Evolutionary conservation across 2,329 filamentous ascomycete species (phyloP), one percentile per base, ranked within the genome.

Genomic region (Akanthomyces lecanii): DNA sequence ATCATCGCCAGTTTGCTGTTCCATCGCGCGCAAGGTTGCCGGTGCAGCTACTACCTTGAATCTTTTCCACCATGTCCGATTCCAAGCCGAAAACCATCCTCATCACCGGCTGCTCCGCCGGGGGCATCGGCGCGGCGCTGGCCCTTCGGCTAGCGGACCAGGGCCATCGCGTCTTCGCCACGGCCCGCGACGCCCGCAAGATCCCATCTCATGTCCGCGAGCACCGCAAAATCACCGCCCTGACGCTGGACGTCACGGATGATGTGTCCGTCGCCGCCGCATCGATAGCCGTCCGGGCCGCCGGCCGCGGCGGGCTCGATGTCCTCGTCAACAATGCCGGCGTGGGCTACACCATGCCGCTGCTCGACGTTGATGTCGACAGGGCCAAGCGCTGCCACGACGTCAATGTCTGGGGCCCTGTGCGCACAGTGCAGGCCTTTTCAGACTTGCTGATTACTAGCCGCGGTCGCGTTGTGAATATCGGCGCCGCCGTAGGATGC

Each of bases 331-430:
- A 71, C 66, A 71, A 71, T 54, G 67, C 68, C 16, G 66, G 66
- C 40, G 47, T 30, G 36, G 60, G 54, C 44, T 68, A 65, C 61
- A 68, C 65, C 33, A 66, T 69, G 67, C 71, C 73, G 12, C 66
- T 70, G 12, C 62, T 74, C 3, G 73, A 76, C 58, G 64, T 69
- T 28, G 66, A 71, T 7, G 63, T 74, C 1, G 69, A 71, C 4
- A 66, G 72, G 11, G 75, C 73, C 8, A 73, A 71, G 36, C 66
- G 66, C 33, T 65, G 79, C 57, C 79, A 77, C 64, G 77, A 80
- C 8, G 70, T 78, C 48, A 82, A 82, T 64, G 67, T 79, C 36
- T 79, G 75, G 69, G 76, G 74, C 0, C 63, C 71, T 1, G 65
- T 79, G 4, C 64, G 66, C 18, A 69, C 76, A 42, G 71, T 71